Evolutionary conservation across 2,329 filamentous ascomycete species (phyloP), one percentile per base, ranked within the genome.

Genomic region (Colletotrichum sp.): DNA sequence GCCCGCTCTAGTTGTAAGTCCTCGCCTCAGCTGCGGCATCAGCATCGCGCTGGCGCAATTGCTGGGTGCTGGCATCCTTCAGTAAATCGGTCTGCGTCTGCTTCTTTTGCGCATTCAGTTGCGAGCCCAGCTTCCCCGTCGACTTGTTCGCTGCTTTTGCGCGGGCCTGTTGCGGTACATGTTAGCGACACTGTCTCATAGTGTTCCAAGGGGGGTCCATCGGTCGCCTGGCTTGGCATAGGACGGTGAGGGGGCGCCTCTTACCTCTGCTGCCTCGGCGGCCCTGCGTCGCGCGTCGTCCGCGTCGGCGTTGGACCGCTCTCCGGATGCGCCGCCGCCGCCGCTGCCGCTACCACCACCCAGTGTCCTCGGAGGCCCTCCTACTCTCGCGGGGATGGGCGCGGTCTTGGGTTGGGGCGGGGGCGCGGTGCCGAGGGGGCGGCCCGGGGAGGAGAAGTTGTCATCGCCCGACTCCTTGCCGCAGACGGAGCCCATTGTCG

Each of bases 401-500:
- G 88, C 89, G 78, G 87, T 90, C 72, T 83, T 84, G 77, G 81
- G 87, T 78, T 82, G 88, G 77, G 86, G 84, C 84, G 81, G 88
- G 55, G 87, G 86, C 8, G 88, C 87, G 48, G 92, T 88, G 79
- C 92, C 93, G 71, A 98, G 89, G 48, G 92, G 90, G 70, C 95
- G 94, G 75, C 95, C 95, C 65, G 94, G 93, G 70, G 91, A 91
- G 68, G 91, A 86, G 87, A 96, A 97, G 84, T 91, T 88, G 80
- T 94, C 92, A 80, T 94, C 92, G 77, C 91, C 86, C 36, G 91
- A 84, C 92, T 94, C 90, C 84, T 95, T 96, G 83, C 95, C 94
- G 87, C 95, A 98, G 85, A 95, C 90, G 84, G 95, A 96, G 75
- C 96, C 96, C 96, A 98, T 98, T 78, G 75, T 84, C 75, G 36